Conservation (phyloP, 176 grass and related monocot genomes). For the Chloris gayana region DNA sequence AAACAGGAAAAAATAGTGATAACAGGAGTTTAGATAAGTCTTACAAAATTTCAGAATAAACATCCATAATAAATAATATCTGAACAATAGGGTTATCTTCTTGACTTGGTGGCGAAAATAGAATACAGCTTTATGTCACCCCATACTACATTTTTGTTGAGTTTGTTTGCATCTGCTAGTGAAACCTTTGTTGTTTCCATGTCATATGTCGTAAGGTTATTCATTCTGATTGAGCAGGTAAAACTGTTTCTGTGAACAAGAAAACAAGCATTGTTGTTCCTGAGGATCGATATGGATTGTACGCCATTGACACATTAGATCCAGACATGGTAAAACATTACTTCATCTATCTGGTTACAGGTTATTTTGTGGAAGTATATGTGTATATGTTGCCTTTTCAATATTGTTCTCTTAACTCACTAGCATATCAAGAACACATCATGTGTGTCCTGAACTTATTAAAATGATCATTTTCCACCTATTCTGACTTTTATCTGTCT, state of each 20-base stretch:
- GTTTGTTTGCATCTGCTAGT: background rate
- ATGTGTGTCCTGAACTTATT: too few relatives aligned
- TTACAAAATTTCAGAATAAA: background rate
- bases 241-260: constrained; percentile 84
- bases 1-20: background rate
- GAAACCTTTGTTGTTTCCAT: background rate
- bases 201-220: constrained; percentile 29
- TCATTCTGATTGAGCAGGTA: constrained; percentile 56
- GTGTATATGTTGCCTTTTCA: too few relatives aligned
- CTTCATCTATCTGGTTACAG: constrained; percentile 2
- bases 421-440: too few relatives aligned
- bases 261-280: constrained; percentile 74
- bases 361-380: constrained; percentile 34
- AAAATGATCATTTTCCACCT: too few relatives aligned
- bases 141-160: background rate
- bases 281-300: constrained; percentile 86
- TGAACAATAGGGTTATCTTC: background rate
- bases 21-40: background rate
- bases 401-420: too few relatives aligned
- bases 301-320: constrained; percentile 91
- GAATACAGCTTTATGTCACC: background rate
- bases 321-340: constrained; percentile 70
- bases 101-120: background rate
- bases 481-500: too few relatives aligned
- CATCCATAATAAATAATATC: background rate